Conservation (phyloP, 2,329 filamentous ascomycete genomes). For the Fonsecaea pugnacius region DNA sequence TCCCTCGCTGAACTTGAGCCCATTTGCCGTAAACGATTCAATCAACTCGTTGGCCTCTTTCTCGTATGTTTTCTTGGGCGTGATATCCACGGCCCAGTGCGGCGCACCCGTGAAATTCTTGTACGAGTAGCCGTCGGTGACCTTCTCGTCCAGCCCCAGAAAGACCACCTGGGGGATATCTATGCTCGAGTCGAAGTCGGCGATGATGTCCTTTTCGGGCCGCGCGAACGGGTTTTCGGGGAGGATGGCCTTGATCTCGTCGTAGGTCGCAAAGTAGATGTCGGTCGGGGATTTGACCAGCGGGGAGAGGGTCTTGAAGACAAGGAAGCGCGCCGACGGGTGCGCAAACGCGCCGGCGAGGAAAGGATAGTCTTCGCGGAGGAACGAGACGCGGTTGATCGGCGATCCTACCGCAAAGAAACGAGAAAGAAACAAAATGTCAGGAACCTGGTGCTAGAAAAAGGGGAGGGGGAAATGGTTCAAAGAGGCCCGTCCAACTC, state of each 20-base stretch:
- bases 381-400: slow-evolving; percentile 56
- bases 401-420: slow-evolving; percentile 48
- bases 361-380: slow-evolving; percentile 54
- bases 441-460: too few relatives aligned
- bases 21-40: slow-evolving; percentile 62
- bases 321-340: slow-evolving; percentile 65
- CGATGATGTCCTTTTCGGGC: slow-evolving; percentile 73
- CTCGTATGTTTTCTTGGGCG: slow-evolving; percentile 67
- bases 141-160: slow-evolving; percentile 75
- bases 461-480: too few relatives aligned
- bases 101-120: slow-evolving; percentile 76
- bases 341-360: slow-evolving; percentile 55
- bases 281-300: slow-evolving; percentile 65
- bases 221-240: slow-evolving; percentile 71
- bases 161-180: slow-evolving; percentile 77
- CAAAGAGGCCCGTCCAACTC: too few relatives aligned
- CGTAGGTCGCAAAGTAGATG: slow-evolving; percentile 70
- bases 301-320: slow-evolving; percentile 78
- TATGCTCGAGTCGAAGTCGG: slow-evolving; percentile 72
- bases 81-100: slow-evolving; percentile 89
- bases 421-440: background rate
- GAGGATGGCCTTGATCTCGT: slow-evolving; percentile 72
- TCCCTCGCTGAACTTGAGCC: slow-evolving; percentile 69
- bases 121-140: slow-evolving; percentile 48
- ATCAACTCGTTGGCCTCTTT: slow-evolving; percentile 67